Percentiles rank a stretch among this genome's conserved stretches.
Conservation (phyloP, 164 flowering plant genomes). For the Chimonanthus salicifolius region DNA sequence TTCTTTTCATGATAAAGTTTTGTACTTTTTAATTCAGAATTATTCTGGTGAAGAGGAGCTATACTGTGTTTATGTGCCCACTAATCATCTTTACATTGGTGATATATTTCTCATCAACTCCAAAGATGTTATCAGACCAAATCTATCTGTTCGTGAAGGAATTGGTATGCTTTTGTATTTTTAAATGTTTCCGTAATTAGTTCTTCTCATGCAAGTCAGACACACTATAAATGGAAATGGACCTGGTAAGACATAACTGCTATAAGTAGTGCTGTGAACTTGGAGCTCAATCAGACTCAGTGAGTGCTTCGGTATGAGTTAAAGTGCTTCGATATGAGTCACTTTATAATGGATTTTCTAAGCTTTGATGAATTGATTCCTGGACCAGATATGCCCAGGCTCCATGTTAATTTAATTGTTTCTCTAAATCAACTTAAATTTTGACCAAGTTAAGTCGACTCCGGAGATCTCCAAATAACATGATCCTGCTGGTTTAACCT, state of each 20-base stretch:
- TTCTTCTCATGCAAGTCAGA: neutral
- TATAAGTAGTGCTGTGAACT: no score
- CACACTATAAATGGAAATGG: neutral
- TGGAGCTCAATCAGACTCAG: no score
- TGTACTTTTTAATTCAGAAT: conserved; percentile 26
- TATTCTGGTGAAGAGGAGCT: conserved; percentile 68
- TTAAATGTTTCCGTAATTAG: neutral
- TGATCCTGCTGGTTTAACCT: no score
- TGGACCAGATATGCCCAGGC: neutral
- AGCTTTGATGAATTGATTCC: neutral
- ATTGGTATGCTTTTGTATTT: conserved; percentile 40
- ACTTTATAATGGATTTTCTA: neutral
- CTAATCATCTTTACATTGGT: conserved; percentile 78
- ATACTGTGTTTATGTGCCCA: conserved; percentile 73
- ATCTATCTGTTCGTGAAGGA: conserved; percentile 73
- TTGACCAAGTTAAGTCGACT: no score
- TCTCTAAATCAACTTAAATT: no score
- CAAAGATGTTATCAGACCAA: conserved; percentile 68
- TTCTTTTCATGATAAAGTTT: neutral
- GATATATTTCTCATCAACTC: conserved; percentile 63
- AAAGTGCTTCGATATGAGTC: no score
- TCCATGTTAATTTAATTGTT: neutral
- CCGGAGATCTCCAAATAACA: no score
- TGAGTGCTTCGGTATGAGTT: no score
- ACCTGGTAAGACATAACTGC: neutral